Base-by-base conservation (phyloP, 1,139 yeast genomes). In the Saccharomyces hybrid region DNA sequence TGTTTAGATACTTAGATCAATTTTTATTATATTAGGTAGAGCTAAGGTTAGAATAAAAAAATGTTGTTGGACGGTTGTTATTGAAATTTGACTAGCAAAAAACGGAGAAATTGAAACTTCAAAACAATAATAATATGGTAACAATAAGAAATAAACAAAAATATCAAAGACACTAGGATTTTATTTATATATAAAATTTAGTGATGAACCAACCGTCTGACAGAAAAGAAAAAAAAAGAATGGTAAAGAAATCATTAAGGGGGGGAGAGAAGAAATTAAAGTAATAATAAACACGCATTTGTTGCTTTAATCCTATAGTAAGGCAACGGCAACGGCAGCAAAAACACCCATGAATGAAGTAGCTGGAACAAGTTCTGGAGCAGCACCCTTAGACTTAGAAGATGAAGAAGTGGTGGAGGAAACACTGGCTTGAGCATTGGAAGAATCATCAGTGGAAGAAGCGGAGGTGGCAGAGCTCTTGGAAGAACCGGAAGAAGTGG, bases 291-390 rank as follows among this genome's bases (percentile, higher is more conserved):
- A 46, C 8, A 46, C 27, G 11, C 27, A 19, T 6, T 46, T 46
- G 29, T 46, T 27, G 31, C 48, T 46, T 28, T 31, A n/a, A 31
- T 13, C 63, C 77, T 81, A 85, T 74, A 82, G 80, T 66, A 84
- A 74, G 63, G 86, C 80, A 61, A 82, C 76, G 66, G 83, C 81
- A 64, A 81, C 68, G 62, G 86, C 86, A 67, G 82, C 84, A 58
- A 82, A 66, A 59, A 80, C 79, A 66, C 84, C 82, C 61, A 81
- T 70, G 62, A 82, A 63, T 56, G 86, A 75, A 60, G 53, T 13
- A 57, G 77, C 72, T 75, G 75, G 68, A 74, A 75, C 61, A 70
- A 67, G 58, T 60, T 67, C 61, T 57, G 69, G 68, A 54, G 71
- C 70, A 60, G 67, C 70, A 57, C 66, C 66, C 50, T 60, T 60